Evolutionary conservation across 208 protist species (phyloP), one percentile per base, ranked within the genome.

Genomic region (Crithidia fasciculata): DNA sequence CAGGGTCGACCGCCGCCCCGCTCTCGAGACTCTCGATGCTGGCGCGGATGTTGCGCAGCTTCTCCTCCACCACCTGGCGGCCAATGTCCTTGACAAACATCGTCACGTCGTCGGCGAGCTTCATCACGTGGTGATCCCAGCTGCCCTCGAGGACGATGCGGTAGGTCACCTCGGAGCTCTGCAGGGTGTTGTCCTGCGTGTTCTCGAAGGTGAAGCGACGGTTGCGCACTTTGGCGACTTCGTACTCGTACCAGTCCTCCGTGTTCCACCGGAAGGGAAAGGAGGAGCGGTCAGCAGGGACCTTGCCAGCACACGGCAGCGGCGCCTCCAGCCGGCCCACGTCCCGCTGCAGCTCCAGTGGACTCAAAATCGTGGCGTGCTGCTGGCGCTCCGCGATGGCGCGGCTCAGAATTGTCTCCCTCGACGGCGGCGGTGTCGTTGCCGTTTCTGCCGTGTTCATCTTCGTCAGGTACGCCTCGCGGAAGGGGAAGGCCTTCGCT

Each of bases 161-260:
- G 74, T 96, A 95, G 18, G 92, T 96, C 60, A 94, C 90, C 69
- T 94, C 89, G 0, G 92, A 91, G 8, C 84, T 82, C 9, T 83
- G 44, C 16, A 90, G 74, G 16, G 81, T 83, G 65, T 54, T 70
- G 36, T 83, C 82, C 12, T 84, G 78, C 37, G 80, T 86, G 67
- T 96, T 96, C 50, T 94, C 85, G 73, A 96, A 95, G 16, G 79
- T 83, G 58, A 96, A 96, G n/a, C 92, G 88, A 66, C 73, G 78
- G 74, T 93, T 92, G 43, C 92, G 86, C n/a, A 86, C 92, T 69
- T 95, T 96, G 54, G 92, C 55, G 5, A 96, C 78, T 65, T 96
- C 92, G 74, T 96, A 96, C 85, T 96, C 92, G 72, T 96, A 96
- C 89, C 89, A 96, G 64, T 96, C 92, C 68, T 94, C 89, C 36